Conservation (phyloP, 768 basidiomycete genomes). For the Xerocomellus dryophilus region DNA sequence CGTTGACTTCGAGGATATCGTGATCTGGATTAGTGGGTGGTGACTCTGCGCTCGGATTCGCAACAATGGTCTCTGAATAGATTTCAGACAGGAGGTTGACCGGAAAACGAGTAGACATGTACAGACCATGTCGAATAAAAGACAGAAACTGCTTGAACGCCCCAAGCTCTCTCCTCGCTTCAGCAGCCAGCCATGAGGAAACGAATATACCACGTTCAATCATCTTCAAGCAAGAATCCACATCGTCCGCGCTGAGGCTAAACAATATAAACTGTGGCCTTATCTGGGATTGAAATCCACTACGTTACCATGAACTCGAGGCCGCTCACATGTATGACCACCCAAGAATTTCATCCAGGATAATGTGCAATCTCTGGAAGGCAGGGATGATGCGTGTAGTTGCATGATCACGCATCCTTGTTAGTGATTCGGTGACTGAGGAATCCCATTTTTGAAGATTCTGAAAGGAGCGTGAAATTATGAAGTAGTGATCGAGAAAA, state of each 20-base stretch:
- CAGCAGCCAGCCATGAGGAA: slow-evolving; percentile 64
- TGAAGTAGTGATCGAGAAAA: slow-evolving; percentile 5
- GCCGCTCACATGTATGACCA: slow-evolving; percentile 68
- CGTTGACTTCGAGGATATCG: slow-evolving; percentile 78
- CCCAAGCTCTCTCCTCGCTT: slow-evolving; percentile 62
- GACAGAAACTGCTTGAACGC: slow-evolving; percentile 77
- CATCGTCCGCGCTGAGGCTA: slow-evolving; percentile 48
- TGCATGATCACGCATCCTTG: slow-evolving; percentile 69
- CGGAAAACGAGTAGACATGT: slow-evolving; percentile 4
- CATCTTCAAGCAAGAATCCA: slow-evolving; percentile 52
- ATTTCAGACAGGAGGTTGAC: slow-evolving; percentile 17
- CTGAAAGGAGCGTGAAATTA: slow-evolving; percentile 39
- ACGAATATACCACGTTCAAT: slow-evolving; percentile 58
- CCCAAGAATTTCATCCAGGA: slow-evolving; percentile 74
- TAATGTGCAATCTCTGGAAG: slow-evolving; percentile 70
- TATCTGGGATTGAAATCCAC: slow-evolving; percentile 13
- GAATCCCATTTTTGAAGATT: slow-evolving; percentile 82
- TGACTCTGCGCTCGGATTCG: slow-evolving; percentile 52
- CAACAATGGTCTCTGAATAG: slow-evolving; percentile 44
- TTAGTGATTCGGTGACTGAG: slow-evolving; percentile 64
- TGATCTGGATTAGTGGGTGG: slow-evolving; percentile 45
- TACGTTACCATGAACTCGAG: slow-evolving; percentile 9
- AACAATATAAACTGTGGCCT: slow-evolving; percentile 61
- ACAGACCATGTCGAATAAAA: slow-evolving; percentile 73
- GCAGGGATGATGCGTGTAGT: slow-evolving; percentile 71